Percentiles rank a stretch among this genome's conserved stretches.
Evolutionary conservation across 371 early-diverging fungal genomes (phyloP).

Genomic region (Actinomortierella wolfii): DNA sequence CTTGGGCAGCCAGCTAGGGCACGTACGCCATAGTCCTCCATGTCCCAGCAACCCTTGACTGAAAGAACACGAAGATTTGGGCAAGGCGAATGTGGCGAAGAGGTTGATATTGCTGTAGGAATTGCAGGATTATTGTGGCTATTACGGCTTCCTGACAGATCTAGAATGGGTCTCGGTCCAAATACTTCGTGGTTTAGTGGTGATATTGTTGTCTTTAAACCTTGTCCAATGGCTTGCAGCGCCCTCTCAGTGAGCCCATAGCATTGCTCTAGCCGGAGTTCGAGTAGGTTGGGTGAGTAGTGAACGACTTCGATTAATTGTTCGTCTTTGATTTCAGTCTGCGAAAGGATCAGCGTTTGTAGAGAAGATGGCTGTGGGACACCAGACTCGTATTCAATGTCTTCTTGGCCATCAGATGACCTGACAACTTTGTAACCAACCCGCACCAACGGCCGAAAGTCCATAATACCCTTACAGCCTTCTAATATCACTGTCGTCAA

Average conservation of each 20-base stretch:
- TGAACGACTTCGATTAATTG: constrained; percentile 22
- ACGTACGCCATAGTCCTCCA: constrained; percentile 23
- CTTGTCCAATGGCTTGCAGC: constrained; percentile 19
- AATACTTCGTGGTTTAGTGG: background rate
- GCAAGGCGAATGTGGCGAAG: background rate
- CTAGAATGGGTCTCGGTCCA: background rate
- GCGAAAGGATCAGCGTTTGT: constrained; percentile 8
- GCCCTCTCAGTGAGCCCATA: constrained; percentile 22
- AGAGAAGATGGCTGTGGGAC: background rate
- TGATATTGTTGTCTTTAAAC: background rate
- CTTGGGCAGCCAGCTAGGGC: constrained; percentile 29
- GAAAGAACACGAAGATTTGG: constrained; percentile 20
- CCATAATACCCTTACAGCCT: constrained; percentile 8
- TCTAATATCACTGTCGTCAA: constrained; percentile 20
- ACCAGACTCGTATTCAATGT: background rate
- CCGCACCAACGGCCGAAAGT: constrained; percentile 15
- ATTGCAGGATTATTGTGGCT: background rate
- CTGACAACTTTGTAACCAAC: background rate
- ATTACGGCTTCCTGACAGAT: background rate
- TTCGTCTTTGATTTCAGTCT: constrained; percentile 17
- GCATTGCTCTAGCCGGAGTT: constrained; percentile 37
- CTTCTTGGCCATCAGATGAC: background rate
- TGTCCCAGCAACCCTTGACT: constrained; percentile 29
- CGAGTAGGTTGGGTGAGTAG: constrained; percentile 17
- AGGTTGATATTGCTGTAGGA: background rate